Conservation (phyloP, 1,284 basidiomycete species). For the Microbotryum lychnidis-dioicae region DNA sequence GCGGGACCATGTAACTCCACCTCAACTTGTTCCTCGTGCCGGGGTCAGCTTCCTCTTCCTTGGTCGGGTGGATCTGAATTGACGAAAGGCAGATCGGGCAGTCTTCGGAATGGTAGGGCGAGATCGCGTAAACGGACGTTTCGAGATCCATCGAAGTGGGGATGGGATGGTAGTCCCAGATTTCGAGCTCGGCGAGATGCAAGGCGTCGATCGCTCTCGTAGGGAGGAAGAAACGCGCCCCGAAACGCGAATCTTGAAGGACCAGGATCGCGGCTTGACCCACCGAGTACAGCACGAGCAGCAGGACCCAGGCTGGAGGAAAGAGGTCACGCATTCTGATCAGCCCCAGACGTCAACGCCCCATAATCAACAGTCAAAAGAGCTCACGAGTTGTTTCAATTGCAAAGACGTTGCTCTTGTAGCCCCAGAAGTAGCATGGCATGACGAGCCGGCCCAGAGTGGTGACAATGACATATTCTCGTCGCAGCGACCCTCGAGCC, state of each 20-base stretch:
- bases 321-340: not conserved
- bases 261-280: constrained; percentile 33
- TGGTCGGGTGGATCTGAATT: constrained; percentile 26
- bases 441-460: constrained; percentile 36
- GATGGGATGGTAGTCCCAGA: constrained; percentile 39
- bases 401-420: constrained; percentile 35
- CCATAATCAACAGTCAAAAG: not conserved
- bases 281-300: constrained; percentile 32
- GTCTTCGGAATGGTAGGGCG: constrained; percentile 22
- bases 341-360: not conserved
- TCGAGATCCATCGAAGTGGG: constrained; percentile 1
- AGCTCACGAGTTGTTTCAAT: constrained; percentile 34
- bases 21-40: constrained; percentile 5
- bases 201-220: not conserved
- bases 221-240: constrained; percentile 37
- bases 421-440: constrained; percentile 38
- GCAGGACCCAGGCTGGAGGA: constrained; percentile 31
- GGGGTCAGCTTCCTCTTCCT: constrained; percentile 12
- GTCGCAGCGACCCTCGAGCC: constrained; percentile 29
- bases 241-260: constrained; percentile 32
- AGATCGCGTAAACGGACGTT: constrained; percentile 18
- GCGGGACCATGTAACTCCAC: constrained; percentile 30
- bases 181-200: constrained; percentile 17
- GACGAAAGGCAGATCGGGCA: constrained; percentile 39
- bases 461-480: constrained; percentile 36